Conservation (phyloP, 208 protist genomes). For the Angomonas ambiguus region DNA sequence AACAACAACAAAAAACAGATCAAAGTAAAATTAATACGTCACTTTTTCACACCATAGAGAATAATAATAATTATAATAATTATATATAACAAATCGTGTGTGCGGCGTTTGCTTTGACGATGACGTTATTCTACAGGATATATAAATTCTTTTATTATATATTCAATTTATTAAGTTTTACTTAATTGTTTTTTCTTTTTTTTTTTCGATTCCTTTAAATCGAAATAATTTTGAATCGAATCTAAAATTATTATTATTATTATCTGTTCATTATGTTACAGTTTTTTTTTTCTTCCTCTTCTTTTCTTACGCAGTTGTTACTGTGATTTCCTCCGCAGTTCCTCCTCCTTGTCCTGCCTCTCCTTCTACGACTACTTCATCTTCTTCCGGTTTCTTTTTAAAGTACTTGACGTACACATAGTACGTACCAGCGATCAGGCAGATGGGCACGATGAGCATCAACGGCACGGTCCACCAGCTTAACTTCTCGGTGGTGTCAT, state of each 20-base stretch:
- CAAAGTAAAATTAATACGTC: slow-evolving; percentile 10
- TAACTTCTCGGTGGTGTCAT: slow-evolving; percentile 32
- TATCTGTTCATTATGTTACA: too few species aligned
- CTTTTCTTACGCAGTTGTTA: background rate
- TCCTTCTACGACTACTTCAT: background rate
- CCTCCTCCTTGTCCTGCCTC: background rate
- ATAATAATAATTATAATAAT: too few species aligned
- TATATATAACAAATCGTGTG: too few species aligned
- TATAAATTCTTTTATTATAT: too few species aligned
- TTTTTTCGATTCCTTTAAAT: too few species aligned
- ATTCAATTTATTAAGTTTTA: too few species aligned
- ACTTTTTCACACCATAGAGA: slow-evolving; percentile 4
- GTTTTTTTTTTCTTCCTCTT: too few species aligned
- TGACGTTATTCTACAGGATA: background rate
- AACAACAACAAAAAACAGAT: slow-evolving; percentile 17
- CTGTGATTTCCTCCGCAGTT: slow-evolving; percentile 5
- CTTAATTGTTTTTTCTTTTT: background rate
- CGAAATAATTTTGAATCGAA: too few species aligned
- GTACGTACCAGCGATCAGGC: slow-evolving; percentile 26
- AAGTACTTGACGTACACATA: slow-evolving; percentile 53
- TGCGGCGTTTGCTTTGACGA: too few species aligned
- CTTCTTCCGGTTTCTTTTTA: slow-evolving; percentile 1
- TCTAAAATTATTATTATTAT: slow-evolving; percentile 6
- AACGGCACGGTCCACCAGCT: slow-evolving; percentile 46
- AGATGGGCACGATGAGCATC: slow-evolving; percentile 34